phyloP scores from a whole-genome alignment of 257 asterid genomes.

The Solanum corneliomulleri region DNA sequence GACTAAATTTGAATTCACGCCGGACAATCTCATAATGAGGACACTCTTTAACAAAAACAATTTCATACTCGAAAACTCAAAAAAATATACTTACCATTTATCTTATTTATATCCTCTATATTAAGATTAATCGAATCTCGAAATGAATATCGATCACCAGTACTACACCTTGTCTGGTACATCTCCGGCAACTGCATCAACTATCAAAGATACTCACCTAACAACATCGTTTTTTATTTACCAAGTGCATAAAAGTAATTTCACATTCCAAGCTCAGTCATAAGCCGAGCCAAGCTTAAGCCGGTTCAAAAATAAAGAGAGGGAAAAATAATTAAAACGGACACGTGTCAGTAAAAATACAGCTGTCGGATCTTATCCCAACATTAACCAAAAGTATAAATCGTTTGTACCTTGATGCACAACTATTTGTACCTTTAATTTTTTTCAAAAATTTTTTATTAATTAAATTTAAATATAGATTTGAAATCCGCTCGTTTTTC shows the following conservation, averaged over 20 bases:
- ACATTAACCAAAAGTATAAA: background rate
- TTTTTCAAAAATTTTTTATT: constrained; percentile 4
- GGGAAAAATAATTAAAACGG: background rate
- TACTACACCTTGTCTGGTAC: background rate
- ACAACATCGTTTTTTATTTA: background rate
- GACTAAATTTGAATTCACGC: too few species aligned
- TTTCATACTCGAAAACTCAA: too few species aligned
- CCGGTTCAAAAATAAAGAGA: background rate
- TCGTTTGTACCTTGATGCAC: background rate
- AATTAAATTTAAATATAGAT: constrained; percentile 21
- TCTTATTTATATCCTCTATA: too few species aligned
- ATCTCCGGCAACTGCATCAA: constrained; percentile 4
- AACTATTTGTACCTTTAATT: background rate
- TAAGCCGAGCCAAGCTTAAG: background rate
- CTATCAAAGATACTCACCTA: background rate
- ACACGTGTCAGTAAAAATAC: constrained; percentile 11
- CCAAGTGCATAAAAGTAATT: background rate
- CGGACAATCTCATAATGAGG: too few species aligned
- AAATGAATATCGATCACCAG: background rate
- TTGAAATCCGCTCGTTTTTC: constrained; percentile 33
- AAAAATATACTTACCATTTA: too few species aligned
- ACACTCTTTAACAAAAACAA: too few species aligned
- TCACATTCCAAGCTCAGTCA: background rate
- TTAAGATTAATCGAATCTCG: background rate
- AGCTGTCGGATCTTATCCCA: constrained; percentile 28